These are phyloP conservation scores for Thermoascus crustaceus DNA, from an alignment of 2,329 filamentous ascomycete species.

Conservation along the genomic window DNA sequence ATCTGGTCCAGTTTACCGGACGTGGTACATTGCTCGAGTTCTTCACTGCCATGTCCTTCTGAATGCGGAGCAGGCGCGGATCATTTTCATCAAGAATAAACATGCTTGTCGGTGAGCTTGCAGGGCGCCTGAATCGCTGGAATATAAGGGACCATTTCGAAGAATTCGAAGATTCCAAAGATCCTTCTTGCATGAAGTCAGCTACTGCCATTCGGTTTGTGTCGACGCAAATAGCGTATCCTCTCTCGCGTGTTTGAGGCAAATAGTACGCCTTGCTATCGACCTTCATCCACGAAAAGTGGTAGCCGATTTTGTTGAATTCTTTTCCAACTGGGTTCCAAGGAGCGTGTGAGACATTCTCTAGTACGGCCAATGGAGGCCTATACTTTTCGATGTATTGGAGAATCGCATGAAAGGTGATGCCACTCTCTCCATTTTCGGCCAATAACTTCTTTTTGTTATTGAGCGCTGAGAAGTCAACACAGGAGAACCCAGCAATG, in stretches of 20 bases:
- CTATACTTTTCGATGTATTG: slow-evolving; percentile 47
- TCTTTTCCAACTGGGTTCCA: slow-evolving; percentile 47
- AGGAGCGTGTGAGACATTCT: slow-evolving; percentile 58
- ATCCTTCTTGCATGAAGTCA: too few relatives aligned
- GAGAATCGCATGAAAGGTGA: slow-evolving; percentile 57
- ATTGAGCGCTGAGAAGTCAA: slow-evolving; percentile 65
- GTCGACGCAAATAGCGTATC: slow-evolving; percentile 53
- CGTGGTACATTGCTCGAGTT: slow-evolving; percentile 15
- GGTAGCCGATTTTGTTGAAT: slow-evolving; percentile 49
- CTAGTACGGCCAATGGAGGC: slow-evolving; percentile 59
- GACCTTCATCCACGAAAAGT: slow-evolving; percentile 40
- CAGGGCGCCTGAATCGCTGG: slow-evolving; percentile 42
- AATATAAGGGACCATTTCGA: slow-evolving; percentile 37
- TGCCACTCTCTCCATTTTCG: slow-evolving; percentile 54
- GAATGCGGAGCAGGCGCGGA: slow-evolving; percentile 43
- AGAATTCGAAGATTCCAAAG: too few relatives aligned
- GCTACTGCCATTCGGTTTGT: too few relatives aligned
- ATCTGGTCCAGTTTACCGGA: slow-evolving; percentile 32
- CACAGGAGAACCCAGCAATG: slow-evolving; percentile 66
- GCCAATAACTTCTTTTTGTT: slow-evolving; percentile 44
- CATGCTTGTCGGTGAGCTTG: slow-evolving; percentile 54
- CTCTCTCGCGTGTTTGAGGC: slow-evolving; percentile 59
- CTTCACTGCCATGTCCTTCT: slow-evolving; percentile 38
- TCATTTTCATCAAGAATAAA: slow-evolving; percentile 55
- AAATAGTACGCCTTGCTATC: slow-evolving; percentile 67